Conservation (phyloP, 1,139 yeast genomes). For the Suhomyces bokatorum region DNA sequence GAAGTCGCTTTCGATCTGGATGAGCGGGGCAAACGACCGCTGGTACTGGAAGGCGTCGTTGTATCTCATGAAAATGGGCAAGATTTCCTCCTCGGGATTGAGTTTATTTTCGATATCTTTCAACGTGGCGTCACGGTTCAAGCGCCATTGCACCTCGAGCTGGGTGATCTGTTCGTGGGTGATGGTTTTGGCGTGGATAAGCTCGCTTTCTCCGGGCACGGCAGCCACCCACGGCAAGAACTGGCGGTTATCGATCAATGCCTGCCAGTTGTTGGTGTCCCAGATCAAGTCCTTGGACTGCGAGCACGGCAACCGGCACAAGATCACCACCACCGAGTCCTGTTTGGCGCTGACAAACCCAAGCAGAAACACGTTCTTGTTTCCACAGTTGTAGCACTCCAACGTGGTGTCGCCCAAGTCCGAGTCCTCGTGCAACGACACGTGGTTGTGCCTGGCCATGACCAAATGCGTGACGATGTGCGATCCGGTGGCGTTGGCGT, state of each 20-base stretch:
- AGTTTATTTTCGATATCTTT: conserved; percentile 51
- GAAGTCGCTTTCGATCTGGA: conserved; percentile 77
- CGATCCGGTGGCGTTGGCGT: conserved; percentile 61
- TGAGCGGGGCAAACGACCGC: conserved; percentile 79
- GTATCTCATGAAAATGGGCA: conserved; percentile 75
- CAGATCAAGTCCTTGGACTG: conserved; percentile 72
- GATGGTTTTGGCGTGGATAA: conserved; percentile 53
- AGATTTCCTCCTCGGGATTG: conserved; percentile 60
- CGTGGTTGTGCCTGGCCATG: conserved; percentile 73
- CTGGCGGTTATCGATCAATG: conserved; percentile 77
- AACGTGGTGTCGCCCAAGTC: conserved; percentile 82
- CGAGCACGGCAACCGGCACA: conserved; percentile 91
- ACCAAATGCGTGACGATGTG: conserved; percentile 89
- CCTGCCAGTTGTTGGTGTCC: conserved; percentile 90
- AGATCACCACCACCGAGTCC: conserved; percentile 81
- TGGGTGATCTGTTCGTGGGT: conserved; percentile 67
- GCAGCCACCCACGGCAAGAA: conserved; percentile 82
- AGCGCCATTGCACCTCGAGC: conserved; percentile 81
- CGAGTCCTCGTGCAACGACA: conserved; percentile 74
- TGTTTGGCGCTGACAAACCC: conserved; percentile 90
- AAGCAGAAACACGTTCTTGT: conserved; percentile 72
- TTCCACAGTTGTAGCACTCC: conserved; percentile 92
- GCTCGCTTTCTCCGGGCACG: conserved; percentile 64
- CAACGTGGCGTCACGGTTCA: conserved; percentile 66
- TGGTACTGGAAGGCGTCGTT: conserved; percentile 87